Conservation (phyloP, 305 asterid species). For the Euphrasia arctica region DNA sequence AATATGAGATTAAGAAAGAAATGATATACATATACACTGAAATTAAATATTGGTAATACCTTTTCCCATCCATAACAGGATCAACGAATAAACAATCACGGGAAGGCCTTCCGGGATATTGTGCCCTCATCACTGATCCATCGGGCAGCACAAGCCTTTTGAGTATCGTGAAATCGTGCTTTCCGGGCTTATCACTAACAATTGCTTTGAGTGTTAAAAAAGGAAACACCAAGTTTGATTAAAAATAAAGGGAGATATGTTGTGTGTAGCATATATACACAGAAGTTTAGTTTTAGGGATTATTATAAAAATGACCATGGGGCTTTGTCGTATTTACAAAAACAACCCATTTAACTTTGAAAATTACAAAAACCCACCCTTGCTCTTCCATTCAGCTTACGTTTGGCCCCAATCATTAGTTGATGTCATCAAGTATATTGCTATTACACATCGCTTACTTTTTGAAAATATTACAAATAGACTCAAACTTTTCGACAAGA, state of each 20-base stretch:
- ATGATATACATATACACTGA: no score
- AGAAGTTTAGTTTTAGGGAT: background rate
- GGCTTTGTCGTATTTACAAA: background rate
- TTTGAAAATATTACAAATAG: no score
- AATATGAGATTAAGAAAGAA: no score
- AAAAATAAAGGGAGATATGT: background rate
- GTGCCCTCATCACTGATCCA: slow-evolving; percentile 57
- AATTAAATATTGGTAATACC: slow-evolving; percentile 23
- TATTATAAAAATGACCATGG: background rate
- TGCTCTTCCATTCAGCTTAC: no score
- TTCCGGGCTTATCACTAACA: slow-evolving; percentile 58
- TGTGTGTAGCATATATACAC: no score
- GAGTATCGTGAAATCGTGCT: slow-evolving; percentile 52
- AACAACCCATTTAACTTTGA: background rate
- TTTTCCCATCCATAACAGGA: slow-evolving; percentile 53
- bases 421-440: no score
- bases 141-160: slow-evolving; percentile 55
- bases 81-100: slow-evolving; percentile 52
- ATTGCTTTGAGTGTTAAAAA: background rate
- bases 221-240: slow-evolving; percentile 1
- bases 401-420: no score
- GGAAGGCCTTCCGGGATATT: slow-evolving; percentile 49
- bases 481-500: no score
- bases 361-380: no score
- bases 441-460: no score